These are phyloP conservation scores for Dictyostelium intermedium DNA, from an alignment of 78 protist genomes.

Conservation along the genomic window DNA sequence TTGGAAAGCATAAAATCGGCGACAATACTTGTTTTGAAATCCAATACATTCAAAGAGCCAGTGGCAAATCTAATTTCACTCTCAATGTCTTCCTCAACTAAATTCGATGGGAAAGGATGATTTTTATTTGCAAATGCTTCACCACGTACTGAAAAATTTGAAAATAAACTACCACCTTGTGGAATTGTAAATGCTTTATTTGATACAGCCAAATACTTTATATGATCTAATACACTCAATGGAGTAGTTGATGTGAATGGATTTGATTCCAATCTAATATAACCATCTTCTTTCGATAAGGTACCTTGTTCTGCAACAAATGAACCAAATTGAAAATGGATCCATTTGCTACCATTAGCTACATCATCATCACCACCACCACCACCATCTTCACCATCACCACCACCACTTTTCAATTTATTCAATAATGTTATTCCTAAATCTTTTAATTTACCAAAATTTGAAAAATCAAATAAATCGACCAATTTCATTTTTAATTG, in stretches of 20 bases:
- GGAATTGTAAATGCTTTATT: background rate
- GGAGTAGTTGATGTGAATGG: conserved; percentile 6
- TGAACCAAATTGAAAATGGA: background rate
- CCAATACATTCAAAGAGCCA: conserved; percentile 14
- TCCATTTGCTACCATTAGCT: too few species aligned
- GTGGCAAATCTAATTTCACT: conserved; percentile 13
- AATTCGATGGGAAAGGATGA: conserved; percentile 11
- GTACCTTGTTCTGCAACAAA: conserved; percentile 37
- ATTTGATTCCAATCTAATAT: conserved; percentile 18
- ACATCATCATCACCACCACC: too few species aligned
- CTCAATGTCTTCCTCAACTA: background rate
- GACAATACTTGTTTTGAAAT: conserved; percentile 13
- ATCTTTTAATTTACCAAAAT: background rate
- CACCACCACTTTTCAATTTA: background rate
- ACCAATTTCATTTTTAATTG: background rate
- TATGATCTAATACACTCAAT: background rate
- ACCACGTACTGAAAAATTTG: background rate
- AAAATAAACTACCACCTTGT: background rate
- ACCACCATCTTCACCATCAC: background rate
- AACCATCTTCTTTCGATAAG: background rate
- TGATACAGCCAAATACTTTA: conserved; percentile 8
- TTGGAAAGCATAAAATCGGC: conserved; percentile 6
- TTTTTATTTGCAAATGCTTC: background rate
- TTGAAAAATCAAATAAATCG: background rate
- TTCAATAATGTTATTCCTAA: background rate